Conservation (phyloP, 106 monocot species). For the Dendrobium huoshanense region DNA sequence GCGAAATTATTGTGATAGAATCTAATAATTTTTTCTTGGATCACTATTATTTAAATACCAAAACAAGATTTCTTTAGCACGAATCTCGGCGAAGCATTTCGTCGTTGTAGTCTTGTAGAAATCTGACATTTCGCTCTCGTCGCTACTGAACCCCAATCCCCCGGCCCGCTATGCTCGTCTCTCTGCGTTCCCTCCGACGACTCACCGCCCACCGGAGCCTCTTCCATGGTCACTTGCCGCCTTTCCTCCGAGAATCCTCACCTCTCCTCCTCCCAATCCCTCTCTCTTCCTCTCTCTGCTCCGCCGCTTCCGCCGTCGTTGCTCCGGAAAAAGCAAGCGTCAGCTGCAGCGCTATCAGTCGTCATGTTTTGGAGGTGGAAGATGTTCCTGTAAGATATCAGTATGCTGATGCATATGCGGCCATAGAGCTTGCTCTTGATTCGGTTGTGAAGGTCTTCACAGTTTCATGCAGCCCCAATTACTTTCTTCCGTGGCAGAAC, state of each 20-base stretch:
- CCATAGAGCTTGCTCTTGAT: slow-evolving; percentile 87
- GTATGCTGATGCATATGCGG: slow-evolving; percentile 63
- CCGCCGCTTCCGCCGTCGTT: not conserved
- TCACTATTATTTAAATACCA: too few species aligned
- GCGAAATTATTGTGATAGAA: too few species aligned
- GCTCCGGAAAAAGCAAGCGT: slow-evolving; percentile 1
- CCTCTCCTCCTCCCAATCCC: not conserved
- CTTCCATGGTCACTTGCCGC: not conserved
- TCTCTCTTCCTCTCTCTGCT: not conserved
- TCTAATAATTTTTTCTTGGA: too few species aligned
- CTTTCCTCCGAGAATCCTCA: not conserved
- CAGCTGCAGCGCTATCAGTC: slow-evolving; percentile 1
- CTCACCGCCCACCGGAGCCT: slow-evolving; percentile 9
- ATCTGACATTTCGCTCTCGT: not conserved
- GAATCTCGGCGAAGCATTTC: too few species aligned
- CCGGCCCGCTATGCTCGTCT: slow-evolving; percentile 8
- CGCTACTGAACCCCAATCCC: not conserved
- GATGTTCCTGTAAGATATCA: slow-evolving; percentile 23
- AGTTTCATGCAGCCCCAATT: slow-evolving; percentile 88
- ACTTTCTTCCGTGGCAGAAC: slow-evolving; percentile 98
- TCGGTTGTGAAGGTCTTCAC: slow-evolving; percentile 99
- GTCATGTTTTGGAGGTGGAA: slow-evolving; percentile 11
- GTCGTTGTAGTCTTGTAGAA: not conserved
- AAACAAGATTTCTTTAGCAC: too few species aligned
- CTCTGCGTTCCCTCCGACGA: slow-evolving; percentile 21